Evolutionary conservation across 1,284 basidiomycete species (phyloP).

Genomic region (Cutaneotrichosporon sp.): DNA sequence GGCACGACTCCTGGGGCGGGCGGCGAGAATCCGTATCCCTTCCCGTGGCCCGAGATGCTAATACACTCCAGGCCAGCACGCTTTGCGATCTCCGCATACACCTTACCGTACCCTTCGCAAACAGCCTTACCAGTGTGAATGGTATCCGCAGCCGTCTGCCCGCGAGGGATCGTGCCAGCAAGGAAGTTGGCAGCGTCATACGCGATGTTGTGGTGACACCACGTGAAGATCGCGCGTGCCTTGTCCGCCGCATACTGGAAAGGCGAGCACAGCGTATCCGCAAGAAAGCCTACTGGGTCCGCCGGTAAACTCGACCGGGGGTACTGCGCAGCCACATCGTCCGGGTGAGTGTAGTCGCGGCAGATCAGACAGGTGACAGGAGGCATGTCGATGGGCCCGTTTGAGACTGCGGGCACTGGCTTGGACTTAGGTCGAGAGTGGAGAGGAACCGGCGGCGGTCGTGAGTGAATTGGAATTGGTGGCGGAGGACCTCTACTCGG

Average conservation of each 20-base stretch:
- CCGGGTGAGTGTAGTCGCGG: slow-evolving; percentile 13
- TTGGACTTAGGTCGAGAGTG: not conserved
- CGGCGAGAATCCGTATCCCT: slow-evolving; percentile 9
- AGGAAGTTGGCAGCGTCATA: slow-evolving; percentile 15
- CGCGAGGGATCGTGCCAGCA: slow-evolving; percentile 3
- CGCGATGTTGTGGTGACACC: slow-evolving; percentile 18
- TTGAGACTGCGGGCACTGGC: not conserved
- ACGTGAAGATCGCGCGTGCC: slow-evolving; percentile 19
- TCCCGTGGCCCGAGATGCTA: slow-evolving; percentile 8
- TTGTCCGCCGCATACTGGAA: slow-evolving; percentile 11
- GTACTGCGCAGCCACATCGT: slow-evolving; percentile 8
- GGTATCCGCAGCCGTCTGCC: slow-evolving; percentile 3
- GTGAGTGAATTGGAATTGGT: not conserved
- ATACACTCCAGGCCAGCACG: slow-evolving; percentile 8
- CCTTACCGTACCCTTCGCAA: slow-evolving; percentile 14
- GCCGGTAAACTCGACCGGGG: slow-evolving; percentile 2
- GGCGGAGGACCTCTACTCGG: not conserved
- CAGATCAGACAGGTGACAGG: slow-evolving; percentile 7
- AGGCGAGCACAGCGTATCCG: slow-evolving; percentile 7
- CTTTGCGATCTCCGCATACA: slow-evolving; percentile 5
- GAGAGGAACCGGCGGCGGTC: slow-evolving; percentile 1
- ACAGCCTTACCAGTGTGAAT: slow-evolving; percentile 11
- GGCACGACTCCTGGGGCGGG: not conserved
- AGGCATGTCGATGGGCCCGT: not conserved
- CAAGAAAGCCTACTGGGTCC: slow-evolving; percentile 8